These are phyloP conservation scores for Ophiocordyceps camponoti-leonardi DNA, from an alignment of 2,329 filamentous ascomycete genomes.

Conservation along the genomic window DNA sequence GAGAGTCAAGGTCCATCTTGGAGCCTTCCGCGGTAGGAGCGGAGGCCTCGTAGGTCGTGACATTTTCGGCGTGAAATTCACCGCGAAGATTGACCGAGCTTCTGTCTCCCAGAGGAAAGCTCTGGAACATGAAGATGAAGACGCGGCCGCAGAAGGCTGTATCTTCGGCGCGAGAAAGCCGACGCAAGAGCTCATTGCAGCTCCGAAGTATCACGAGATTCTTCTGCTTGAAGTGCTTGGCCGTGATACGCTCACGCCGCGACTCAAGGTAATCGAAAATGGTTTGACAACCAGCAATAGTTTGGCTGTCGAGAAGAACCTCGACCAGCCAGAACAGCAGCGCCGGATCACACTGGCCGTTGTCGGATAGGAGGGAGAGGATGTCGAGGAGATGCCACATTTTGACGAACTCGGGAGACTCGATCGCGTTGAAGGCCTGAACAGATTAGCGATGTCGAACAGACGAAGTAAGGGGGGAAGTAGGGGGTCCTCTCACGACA, in stretches of 20 bases:
- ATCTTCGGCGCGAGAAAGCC: constrained; percentile 89
- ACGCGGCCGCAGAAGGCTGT: constrained; percentile 94
- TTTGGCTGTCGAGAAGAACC: constrained; percentile 90
- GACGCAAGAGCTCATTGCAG: constrained; percentile 87
- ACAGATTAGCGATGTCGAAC: neutral
- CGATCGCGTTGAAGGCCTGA: constrained; percentile 58
- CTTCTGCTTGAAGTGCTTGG: constrained; percentile 66
- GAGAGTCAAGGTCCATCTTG: constrained; percentile 49
- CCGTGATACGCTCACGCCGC: constrained; percentile 71
- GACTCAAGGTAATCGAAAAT: constrained; percentile 95
- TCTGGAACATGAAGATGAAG: constrained; percentile 97
- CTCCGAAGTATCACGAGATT: constrained; percentile 78
- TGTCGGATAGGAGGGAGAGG: constrained; percentile 72
- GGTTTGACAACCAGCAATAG: constrained; percentile 74
- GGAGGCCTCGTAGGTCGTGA: constrained; percentile 55
- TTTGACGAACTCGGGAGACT: constrained; percentile 59
- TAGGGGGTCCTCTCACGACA: constrained; percentile 39
- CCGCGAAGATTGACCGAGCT: constrained; percentile 93
- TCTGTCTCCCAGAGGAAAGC: constrained; percentile 88
- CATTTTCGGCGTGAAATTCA: constrained; percentile 91
- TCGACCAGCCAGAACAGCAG: constrained; percentile 84
- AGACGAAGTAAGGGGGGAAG: constrained; percentile 1
- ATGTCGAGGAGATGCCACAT: constrained; percentile 94
- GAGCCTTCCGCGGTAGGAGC: constrained; percentile 14
- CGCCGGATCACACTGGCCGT: constrained; percentile 59